Percentiles rank a stretch among this genome's conserved stretches.
Conservation (phyloP, 1,284 basidiomycete genomes). For the Ganoderma boninense region DNA sequence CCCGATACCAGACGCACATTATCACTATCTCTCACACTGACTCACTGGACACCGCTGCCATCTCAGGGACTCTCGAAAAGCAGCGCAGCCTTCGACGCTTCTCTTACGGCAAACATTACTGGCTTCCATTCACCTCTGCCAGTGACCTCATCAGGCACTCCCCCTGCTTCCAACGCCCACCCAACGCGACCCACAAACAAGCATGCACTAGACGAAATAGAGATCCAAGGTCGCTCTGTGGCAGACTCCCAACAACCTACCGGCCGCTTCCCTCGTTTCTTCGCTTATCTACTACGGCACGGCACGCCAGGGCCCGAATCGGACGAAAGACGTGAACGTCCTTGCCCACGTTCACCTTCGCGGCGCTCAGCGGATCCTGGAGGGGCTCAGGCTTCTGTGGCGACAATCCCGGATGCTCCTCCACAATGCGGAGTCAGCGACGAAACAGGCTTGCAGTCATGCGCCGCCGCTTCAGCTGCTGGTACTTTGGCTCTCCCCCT, state of each 20-base stretch:
- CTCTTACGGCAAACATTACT: constrained; percentile 30
- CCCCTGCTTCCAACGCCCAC: constrained; percentile 22
- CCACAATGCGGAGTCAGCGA: constrained; percentile 33
- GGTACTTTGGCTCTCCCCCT: constrained; percentile 26
- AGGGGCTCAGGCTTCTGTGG: constrained; percentile 31
- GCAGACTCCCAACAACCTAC: constrained; percentile 29
- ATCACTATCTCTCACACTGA: constrained; percentile 28
- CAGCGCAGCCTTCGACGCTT: constrained; percentile 11
- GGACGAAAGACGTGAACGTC: constrained; percentile 19
- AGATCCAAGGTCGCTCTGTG: constrained; percentile 26
- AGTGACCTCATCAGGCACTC: constrained; percentile 28
- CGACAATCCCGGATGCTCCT: constrained; percentile 31
- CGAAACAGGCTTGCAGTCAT: constrained; percentile 34
- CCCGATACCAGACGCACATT: constrained; percentile 19
- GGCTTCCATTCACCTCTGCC: constrained; percentile 23
- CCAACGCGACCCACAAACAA: constrained; percentile 8
- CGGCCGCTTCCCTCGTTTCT: constrained; percentile 35
- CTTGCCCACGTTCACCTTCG: constrained; percentile 14
- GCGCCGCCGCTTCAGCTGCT: constrained; percentile 32
- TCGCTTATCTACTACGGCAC: constrained; percentile 32
- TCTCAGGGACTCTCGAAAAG: constrained; percentile 14
- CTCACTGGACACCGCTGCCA: constrained; percentile 26
- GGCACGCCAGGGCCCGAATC: constrained; percentile 29
- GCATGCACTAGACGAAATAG: constrained; percentile 11
- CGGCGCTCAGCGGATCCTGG: constrained; percentile 35